These are phyloP conservation scores for Theileria orientalis DNA, from an alignment of 169 alveolate species.

Conservation along the genomic window DNA sequence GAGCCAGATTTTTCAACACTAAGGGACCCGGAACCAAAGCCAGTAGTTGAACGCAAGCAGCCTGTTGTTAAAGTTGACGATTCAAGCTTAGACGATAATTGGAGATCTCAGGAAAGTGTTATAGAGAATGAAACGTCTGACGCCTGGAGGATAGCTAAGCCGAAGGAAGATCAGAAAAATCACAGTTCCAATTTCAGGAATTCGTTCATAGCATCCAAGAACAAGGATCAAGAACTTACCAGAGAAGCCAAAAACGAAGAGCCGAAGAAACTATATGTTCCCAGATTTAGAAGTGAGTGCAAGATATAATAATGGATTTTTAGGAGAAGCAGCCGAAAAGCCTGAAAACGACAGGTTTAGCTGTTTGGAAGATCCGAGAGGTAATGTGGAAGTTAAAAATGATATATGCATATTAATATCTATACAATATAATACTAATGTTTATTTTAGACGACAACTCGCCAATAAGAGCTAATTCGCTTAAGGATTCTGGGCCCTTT, in stretches of 20 bases:
- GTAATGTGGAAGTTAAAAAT: background rate
- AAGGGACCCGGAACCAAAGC: slow-evolving; percentile 8
- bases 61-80: slow-evolving; percentile 1
- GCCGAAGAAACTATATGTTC: slow-evolving; percentile 46
- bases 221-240: background rate
- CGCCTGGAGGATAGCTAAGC: background rate
- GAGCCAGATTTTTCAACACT: slow-evolving; percentile 56
- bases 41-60: background rate
- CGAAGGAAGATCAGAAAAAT: background rate
- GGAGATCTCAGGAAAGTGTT: slow-evolving; percentile 16
- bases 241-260: slow-evolving; percentile 8
- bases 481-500: slow-evolving; percentile 4
- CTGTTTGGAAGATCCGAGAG: slow-evolving; percentile 41
- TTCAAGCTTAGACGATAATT: background rate
- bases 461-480: background rate
- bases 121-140: background rate
- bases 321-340: slow-evolving; percentile 1
- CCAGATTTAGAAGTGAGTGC: slow-evolving; percentile 21
- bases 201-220: background rate
- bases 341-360: slow-evolving; percentile 49
- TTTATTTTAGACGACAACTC: background rate
- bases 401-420: background rate
- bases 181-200: background rate
- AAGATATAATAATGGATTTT: background rate
- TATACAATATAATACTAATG: background rate